phyloP scores from a whole-genome alignment of 2,329 filamentous ascomycete species.

The Aspergillus novoparasiticus region DNA sequence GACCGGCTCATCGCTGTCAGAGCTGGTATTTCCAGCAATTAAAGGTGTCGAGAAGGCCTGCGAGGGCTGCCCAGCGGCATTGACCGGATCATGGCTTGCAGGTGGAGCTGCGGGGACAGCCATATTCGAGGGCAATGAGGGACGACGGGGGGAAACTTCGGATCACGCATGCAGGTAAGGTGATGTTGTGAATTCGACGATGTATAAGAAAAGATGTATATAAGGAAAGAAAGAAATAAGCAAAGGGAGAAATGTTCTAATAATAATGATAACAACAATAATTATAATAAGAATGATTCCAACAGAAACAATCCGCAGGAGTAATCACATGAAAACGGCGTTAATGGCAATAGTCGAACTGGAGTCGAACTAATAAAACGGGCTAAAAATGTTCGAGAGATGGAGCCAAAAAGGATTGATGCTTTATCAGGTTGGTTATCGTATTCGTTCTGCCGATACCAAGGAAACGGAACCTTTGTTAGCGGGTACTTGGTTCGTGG shows the following conservation, averaged over 20 bases:
- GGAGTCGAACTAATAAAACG: slow-evolving; percentile 5
- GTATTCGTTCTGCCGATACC: slow-evolving; percentile 12
- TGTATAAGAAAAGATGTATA: background rate
- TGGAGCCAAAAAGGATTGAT: slow-evolving; percentile 1
- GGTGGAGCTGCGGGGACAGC: slow-evolving; percentile 7
- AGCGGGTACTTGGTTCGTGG: background rate
- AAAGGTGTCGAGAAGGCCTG: background rate
- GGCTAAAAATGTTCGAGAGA: slow-evolving; percentile 6
- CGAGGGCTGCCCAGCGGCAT: slow-evolving; percentile 6
- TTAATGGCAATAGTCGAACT: background rate
- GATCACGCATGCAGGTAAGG: slow-evolving; percentile 11
- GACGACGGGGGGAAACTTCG: background rate
- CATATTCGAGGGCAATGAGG: slow-evolving; percentile 7
- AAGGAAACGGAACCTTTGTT: background rate
- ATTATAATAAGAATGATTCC: background rate
- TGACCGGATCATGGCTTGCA: slow-evolving; percentile 11
- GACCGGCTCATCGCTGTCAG: slow-evolving; percentile 34
- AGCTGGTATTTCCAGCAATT: slow-evolving; percentile 29
- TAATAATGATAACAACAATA: slow-evolving; percentile 1
- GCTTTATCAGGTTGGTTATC: slow-evolving; percentile 6
- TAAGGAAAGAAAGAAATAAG: slow-evolving; percentile 6
- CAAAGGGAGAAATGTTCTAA: background rate
- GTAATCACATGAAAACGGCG: slow-evolving; percentile 9
- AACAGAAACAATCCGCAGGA: background rate
- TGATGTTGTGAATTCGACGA: background rate